These are phyloP conservation scores for Collybia sordida DNA, from an alignment of 768 basidiomycete species.

Conservation along the genomic window DNA sequence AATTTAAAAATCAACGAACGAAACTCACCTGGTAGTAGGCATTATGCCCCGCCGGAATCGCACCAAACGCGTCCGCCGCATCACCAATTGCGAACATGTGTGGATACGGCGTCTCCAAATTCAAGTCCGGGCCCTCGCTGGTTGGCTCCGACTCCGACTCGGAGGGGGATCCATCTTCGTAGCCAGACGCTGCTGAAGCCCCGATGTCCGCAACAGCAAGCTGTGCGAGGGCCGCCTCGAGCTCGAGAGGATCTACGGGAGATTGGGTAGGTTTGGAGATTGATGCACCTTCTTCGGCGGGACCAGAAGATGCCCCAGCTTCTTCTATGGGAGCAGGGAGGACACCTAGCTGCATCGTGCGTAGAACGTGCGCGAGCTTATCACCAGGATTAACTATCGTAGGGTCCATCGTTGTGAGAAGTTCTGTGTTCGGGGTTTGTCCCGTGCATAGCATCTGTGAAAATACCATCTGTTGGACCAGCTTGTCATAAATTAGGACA, in stretches of 20 bases:
- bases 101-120: slow-evolving; percentile 36
- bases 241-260: not conserved
- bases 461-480: not conserved
- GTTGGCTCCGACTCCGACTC: slow-evolving; percentile 2
- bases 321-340: slow-evolving; percentile 8
- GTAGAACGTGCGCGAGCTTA: slow-evolving; percentile 43
- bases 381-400: slow-evolving; percentile 36
- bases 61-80: slow-evolving; percentile 63
- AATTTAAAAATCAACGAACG: not conserved
- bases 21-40: slow-evolving; percentile 46
- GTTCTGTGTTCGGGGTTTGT: slow-evolving; percentile 53
- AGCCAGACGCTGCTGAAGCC: not conserved
- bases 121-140: not conserved
- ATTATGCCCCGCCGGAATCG: slow-evolving; percentile 58
- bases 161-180: not conserved
- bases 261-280: not conserved
- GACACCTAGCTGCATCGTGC: slow-evolving; percentile 50
- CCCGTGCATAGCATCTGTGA: slow-evolving; percentile 59
- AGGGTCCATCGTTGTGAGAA: slow-evolving; percentile 43
- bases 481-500: too few species aligned
- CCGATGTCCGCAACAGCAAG: slow-evolving; percentile 15
- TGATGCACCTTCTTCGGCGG: not conserved
- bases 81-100: slow-evolving; percentile 66
- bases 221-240: slow-evolving; percentile 19
- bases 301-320: not conserved